phyloP scores from a whole-genome alignment of 73 alveolate genomes.

The Blepharisma japonicum region DNA sequence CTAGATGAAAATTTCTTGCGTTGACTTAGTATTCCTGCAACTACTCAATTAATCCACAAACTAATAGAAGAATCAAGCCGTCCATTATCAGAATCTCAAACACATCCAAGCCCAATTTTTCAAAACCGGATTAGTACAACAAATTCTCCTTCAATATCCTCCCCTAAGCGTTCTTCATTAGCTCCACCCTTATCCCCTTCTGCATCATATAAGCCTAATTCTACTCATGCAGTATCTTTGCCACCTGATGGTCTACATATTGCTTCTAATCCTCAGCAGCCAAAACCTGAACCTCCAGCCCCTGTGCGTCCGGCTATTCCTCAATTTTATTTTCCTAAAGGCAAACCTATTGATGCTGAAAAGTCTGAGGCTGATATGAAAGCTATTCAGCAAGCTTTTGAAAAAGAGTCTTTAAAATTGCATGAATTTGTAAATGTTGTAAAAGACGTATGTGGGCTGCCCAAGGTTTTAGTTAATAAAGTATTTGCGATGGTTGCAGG shows the following conservation, averaged over 20 bases:
- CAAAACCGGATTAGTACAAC: neutral
- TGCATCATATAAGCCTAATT: conserved; percentile 31
- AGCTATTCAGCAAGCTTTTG: conserved; percentile 52
- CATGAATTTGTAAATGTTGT: conserved; percentile 67
- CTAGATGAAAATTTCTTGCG: conserved; percentile 56
- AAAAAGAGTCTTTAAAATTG: conserved; percentile 51
- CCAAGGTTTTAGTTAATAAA: conserved; percentile 63
- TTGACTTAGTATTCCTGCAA: conserved; percentile 44
- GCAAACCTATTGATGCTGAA: conserved; percentile 69
- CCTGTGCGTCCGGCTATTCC: conserved; percentile 50
- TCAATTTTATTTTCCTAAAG: conserved; percentile 76
- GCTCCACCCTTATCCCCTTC: conserved; percentile 35
- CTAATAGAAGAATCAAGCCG: conserved; percentile 42
- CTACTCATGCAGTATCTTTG: neutral
- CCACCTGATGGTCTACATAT: conserved; percentile 15
- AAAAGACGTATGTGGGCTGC: conserved; percentile 77
- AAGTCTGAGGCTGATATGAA: conserved; percentile 48
- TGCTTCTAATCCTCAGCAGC: conserved; percentile 12
- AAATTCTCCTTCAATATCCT: neutral
- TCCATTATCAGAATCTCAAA: conserved; percentile 20
- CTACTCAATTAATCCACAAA: conserved; percentile 34
- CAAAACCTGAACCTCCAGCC: neutral
- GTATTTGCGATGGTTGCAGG: conserved; percentile 66
- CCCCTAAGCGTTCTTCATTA: conserved; percentile 19
- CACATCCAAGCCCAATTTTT: neutral